A percentile compares a stretch with the other conserved stretches of the same genome.
Evolutionary conservation across 1,284 basidiomycete species (phyloP).

Genomic region (Ustilago loliicola): DNA sequence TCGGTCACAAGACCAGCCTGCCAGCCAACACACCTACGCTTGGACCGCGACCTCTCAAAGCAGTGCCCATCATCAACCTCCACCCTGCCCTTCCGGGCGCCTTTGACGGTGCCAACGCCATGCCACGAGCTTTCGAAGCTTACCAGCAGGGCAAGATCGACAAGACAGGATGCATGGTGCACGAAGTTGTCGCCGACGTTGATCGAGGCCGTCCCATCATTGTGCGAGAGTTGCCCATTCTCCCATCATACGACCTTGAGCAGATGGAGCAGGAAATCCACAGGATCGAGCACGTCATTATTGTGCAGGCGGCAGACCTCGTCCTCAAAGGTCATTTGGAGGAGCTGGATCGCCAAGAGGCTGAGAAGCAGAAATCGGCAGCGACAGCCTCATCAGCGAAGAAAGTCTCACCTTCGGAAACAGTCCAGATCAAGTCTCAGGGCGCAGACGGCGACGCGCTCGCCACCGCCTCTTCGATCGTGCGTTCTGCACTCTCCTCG

Average conservation of each 20-base stretch:
- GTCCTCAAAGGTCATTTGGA: constrained; percentile 51
- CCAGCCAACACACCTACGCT: constrained; percentile 42
- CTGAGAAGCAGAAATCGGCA: constrained; percentile 15
- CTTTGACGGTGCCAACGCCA: constrained; percentile 93
- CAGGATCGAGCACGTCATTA: constrained; percentile 86
- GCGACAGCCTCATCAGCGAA: neutral
- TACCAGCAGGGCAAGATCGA: constrained; percentile 77
- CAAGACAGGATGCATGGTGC: constrained; percentile 89
- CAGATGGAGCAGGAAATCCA: constrained; percentile 86
- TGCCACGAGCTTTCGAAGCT: constrained; percentile 88
- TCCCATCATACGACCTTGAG: constrained; percentile 79
- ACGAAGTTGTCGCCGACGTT: constrained; percentile 91
- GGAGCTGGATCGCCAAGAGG: constrained; percentile 32
- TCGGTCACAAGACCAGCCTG: constrained; percentile 60
- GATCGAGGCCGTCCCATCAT: constrained; percentile 90
- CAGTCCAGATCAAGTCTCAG: constrained; percentile 10
- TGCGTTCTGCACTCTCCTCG: constrained; percentile 11
- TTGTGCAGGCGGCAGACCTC: constrained; percentile 76
- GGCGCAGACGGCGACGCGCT: constrained; percentile 15
- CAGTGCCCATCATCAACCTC: constrained; percentile 91
- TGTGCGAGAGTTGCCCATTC: constrained; percentile 82
- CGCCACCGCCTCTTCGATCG: constrained; percentile 16
- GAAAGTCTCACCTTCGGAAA: constrained; percentile 20
- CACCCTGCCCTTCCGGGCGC: constrained; percentile 95
- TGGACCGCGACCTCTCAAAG: constrained; percentile 60